Conservation (phyloP, 2,329 filamentous ascomycete genomes). For the Thelonectria rubi region DNA sequence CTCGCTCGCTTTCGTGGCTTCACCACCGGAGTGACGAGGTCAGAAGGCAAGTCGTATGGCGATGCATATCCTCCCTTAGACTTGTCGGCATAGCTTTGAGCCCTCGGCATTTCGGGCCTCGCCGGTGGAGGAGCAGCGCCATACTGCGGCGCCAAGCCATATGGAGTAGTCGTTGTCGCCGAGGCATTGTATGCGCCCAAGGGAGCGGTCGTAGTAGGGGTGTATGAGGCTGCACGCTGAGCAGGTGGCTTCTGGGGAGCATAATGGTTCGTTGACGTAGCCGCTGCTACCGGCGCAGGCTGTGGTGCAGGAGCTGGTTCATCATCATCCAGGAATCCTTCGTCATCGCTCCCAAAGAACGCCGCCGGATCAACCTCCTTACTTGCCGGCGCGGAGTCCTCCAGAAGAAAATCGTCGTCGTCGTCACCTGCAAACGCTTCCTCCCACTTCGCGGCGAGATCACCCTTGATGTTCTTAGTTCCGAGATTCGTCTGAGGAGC, state of each 20-base stretch:
- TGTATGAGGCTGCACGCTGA: constrained; percentile 36
- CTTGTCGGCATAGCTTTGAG: constrained; percentile 89
- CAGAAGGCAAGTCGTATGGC: constrained; percentile 93
- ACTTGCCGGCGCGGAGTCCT: constrained; percentile 58
- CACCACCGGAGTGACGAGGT: constrained; percentile 65
- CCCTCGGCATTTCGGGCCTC: constrained; percentile 61
- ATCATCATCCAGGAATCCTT: constrained; percentile 82
- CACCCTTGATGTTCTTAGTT: constrained; percentile 51
- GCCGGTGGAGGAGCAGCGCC: constrained; percentile 47
- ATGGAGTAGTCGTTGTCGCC: constrained; percentile 36
- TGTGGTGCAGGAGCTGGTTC: constrained; percentile 45
- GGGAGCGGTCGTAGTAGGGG: constrained; percentile 31
- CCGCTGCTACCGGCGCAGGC: constrained; percentile 21
- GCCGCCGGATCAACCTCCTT: constrained; percentile 67
- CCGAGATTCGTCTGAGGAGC: constrained; percentile 35
- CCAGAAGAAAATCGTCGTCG: constrained; percentile 70
- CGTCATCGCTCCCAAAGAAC: constrained; percentile 84
- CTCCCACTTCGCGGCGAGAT: constrained; percentile 84
- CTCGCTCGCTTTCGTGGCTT: constrained; percentile 74
- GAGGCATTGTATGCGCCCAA: constrained; percentile 35
- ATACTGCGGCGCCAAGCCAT: constrained; percentile 47
- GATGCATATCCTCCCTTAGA: constrained; percentile 92
- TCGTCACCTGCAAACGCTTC: constrained; percentile 81
- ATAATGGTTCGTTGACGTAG: constrained; percentile 40
- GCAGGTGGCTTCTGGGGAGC: constrained; percentile 34